Evolutionary conservation across 768 basidiomycete genomes (phyloP).

Genomic region (Serendipita vermifera): DNA sequence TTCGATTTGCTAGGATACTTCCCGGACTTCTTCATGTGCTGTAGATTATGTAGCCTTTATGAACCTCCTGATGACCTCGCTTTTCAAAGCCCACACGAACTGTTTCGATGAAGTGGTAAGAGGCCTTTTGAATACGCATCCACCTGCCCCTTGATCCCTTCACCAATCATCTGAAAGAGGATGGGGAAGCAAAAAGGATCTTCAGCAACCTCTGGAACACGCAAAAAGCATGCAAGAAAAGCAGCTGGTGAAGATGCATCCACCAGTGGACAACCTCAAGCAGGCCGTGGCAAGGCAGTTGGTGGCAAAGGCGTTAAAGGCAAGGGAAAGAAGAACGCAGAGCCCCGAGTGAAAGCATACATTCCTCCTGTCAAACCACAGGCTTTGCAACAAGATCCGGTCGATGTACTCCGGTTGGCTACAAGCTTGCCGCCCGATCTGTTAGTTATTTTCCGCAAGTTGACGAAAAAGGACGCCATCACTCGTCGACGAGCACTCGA

Average conservation of each 20-base stretch:
- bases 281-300: conserved; percentile 41
- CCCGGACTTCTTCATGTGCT: not conserved
- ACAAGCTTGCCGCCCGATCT: conserved; percentile 66
- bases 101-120: not conserved
- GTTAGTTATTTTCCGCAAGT: conserved; percentile 61
- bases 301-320: conserved; percentile 31
- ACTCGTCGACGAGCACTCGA: conserved; percentile 79
- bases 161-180: too few relatives aligned
- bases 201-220: conserved; percentile 71
- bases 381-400: conserved; percentile 64
- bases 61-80: not conserved
- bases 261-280: conserved; percentile 31
- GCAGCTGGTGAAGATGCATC: conserved; percentile 28
- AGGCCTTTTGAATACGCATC: not conserved
- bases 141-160: not conserved
- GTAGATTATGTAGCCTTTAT: not conserved
- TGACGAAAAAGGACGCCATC: conserved; percentile 81
- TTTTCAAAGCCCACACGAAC: not conserved
- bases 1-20: too few relatives aligned
- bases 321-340: conserved; percentile 39
- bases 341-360: conserved; percentile 69
- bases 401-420: conserved; percentile 71
- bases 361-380: conserved; percentile 70
- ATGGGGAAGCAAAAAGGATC: conserved; percentile 48
- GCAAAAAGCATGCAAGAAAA: conserved; percentile 88